Base-by-base conservation (phyloP, 805 yeast species). In the Yarrowia phangngaensis region DNA sequence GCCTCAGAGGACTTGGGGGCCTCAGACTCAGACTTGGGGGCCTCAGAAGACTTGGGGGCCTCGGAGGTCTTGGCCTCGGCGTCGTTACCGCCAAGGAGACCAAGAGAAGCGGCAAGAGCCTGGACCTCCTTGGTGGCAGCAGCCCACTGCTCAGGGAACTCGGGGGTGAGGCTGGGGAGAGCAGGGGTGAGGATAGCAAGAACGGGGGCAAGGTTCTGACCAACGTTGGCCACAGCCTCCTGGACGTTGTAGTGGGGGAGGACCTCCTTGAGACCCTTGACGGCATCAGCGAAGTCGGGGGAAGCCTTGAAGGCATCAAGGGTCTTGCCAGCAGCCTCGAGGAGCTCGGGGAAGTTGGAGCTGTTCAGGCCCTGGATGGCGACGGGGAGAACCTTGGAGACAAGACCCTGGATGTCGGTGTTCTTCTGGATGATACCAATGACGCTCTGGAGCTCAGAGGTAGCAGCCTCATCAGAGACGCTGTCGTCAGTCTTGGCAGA, bases 91-190 rank as follows among this genome's bases (percentile, higher is more conserved):
- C 26, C 19, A 6, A 27, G 19, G 34, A 41, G 30, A n/a, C 48
- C 48, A 2, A 41, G 34, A 29, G 48, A 29, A 11, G 34, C 35
- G 23, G 35, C 35, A 22, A 41, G 48, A 15, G 48, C 34, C 34
- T 29, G 35, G 35, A 41, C 48, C 20, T 23, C 20, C 27, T 20
- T 14, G 35, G 48, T 41, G 29, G 48, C 48, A 22, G 34, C 20
- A 11, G 20, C 28, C 48, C 48, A 41, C 35, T 29, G 22, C 35
- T 29, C 34, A 17, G 48, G 23, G 48, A 20, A 22, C 22, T 41
- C 17, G 48, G 48, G 48, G 48, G 48, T 41, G 26, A 41, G 48
- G 8, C 35, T 13, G 29, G 48, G 48, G 15, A 41, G 48, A 30
- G 34, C 20, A 13, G 35, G 35, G n/a, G 35, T 30, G 29, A 41